Evolutionary conservation across 192 early-diverging fungal genomes (phyloP).

Genomic region (Phycomyces nitens): DNA sequence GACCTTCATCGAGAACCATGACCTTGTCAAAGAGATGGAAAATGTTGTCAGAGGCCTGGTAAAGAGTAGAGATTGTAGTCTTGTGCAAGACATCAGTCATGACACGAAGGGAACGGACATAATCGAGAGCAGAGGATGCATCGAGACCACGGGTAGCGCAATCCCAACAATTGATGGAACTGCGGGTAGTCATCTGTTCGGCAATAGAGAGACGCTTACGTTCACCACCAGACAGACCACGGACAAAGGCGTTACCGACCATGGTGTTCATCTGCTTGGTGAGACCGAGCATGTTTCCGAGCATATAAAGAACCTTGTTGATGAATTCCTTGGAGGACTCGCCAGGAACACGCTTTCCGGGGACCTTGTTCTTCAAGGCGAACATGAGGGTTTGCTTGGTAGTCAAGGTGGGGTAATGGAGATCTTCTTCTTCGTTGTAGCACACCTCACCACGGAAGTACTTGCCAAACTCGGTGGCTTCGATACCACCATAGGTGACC

Average conservation of each 20-base stretch:
- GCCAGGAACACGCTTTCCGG: conserved; percentile 44
- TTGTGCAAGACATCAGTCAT: conserved; percentile 63
- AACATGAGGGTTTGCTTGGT: conserved; percentile 75
- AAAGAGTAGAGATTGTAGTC: conserved; percentile 60
- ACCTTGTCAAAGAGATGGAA: conserved; percentile 61
- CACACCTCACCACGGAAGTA: conserved; percentile 69
- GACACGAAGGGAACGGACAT: conserved; percentile 66
- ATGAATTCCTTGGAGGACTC: conserved; percentile 19
- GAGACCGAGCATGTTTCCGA: conserved; percentile 53
- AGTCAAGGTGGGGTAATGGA: conserved; percentile 63
- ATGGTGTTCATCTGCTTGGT: conserved; percentile 57
- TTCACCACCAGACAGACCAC: conserved; percentile 72
- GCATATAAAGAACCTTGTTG: conserved; percentile 47
- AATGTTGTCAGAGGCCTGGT: conserved; percentile 73
- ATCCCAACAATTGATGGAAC: conserved; percentile 64
- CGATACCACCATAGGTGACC: conserved; percentile 66
- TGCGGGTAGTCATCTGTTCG: conserved; percentile 62
- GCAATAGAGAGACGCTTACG: conserved; percentile 73
- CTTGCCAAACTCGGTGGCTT: conserved; percentile 54
- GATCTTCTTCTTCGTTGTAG: conserved; percentile 69
- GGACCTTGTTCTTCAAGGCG: conserved; percentile 71
- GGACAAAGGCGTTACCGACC: conserved; percentile 70
- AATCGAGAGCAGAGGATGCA: conserved; percentile 75
- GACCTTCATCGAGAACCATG: conserved; percentile 63
- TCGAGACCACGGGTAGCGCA: conserved; percentile 74